A percentile compares a stretch with the other conserved stretches of the same genome.
Conservation (phyloP, 257 asterid genomes). For the Dorcoceras hygrometricum region DNA sequence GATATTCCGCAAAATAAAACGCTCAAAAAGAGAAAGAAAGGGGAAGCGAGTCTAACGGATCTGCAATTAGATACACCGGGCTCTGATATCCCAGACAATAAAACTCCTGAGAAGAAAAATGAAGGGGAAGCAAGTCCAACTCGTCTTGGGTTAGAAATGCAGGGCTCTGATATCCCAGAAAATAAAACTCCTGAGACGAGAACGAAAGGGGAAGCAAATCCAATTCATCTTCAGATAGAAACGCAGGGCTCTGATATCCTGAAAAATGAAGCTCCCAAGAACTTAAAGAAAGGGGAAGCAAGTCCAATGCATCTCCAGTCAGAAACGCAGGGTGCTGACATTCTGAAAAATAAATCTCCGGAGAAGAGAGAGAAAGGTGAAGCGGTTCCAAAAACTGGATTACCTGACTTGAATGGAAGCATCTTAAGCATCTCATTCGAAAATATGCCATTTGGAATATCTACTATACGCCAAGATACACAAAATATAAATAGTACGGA, state of each 20-base stretch:
- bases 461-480: constrained; percentile 25
- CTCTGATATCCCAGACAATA: background rate
- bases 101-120: background rate
- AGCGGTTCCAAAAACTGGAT: constrained; percentile 22
- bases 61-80: background rate
- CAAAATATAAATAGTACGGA: constrained; percentile 21
- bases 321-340: constrained; percentile 10
- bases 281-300: constrained; percentile 10
- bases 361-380: constrained; percentile 16
- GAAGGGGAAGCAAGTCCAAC: background rate
- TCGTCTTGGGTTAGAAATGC: background rate
- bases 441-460: constrained; percentile 32
- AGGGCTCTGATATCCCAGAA: background rate
- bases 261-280: background rate
- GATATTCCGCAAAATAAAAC: too few species aligned
- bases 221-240: constrained; percentile 24
- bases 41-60: too few species aligned
- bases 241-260: background rate
- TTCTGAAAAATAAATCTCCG: background rate
- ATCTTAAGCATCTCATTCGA: constrained; percentile 29
- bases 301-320: constrained; percentile 24
- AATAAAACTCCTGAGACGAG: background rate
- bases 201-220: constrained; percentile 19
- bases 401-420: constrained; percentile 49
- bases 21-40: too few species aligned